Evolutionary conservation across 768 basidiomycete genomes (phyloP).

Genomic region (Crucibulum laeve): DNA sequence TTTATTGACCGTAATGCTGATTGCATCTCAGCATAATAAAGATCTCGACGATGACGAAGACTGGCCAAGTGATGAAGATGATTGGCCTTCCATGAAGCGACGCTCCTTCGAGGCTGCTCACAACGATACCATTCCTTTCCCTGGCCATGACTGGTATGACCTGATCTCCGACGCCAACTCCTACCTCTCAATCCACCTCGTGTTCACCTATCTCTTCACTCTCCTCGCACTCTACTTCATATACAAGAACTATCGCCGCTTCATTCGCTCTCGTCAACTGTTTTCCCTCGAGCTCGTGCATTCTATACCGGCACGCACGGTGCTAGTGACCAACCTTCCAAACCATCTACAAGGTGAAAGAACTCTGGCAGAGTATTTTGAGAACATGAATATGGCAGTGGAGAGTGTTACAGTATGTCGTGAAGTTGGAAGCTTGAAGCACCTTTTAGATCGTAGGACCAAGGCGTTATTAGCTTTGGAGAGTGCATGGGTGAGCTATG

Average conservation of each 20-base stretch:
- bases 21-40: constrained; percentile 57
- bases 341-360: constrained; percentile 81
- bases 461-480: constrained; percentile 78
- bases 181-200: constrained; percentile 81
- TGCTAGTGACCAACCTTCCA: constrained; percentile 83
- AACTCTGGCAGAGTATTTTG: constrained; percentile 89
- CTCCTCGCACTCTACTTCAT: constrained; percentile 81
- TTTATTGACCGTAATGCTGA: background rate
- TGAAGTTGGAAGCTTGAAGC: constrained; percentile 71
- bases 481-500: constrained; percentile 81
- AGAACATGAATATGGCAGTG: constrained; percentile 79
- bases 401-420: constrained; percentile 91
- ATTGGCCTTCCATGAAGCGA: constrained; percentile 38
- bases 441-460: constrained; percentile 76
- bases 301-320: constrained; percentile 90
- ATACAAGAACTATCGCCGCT: constrained; percentile 84
- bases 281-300: constrained; percentile 94
- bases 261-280: constrained; percentile 86
- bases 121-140: constrained; percentile 28
- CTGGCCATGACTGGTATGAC: constrained; percentile 70
- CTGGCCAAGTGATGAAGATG: constrained; percentile 36
- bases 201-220: constrained; percentile 95
- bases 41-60: constrained; percentile 58
- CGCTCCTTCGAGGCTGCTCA: constrained; percentile 15
- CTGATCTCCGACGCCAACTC: constrained; percentile 88